These are phyloP conservation scores for Tillandsia leiboldiana DNA, from an alignment of 176 grass and related monocot genomes.

Conservation along the genomic window DNA sequence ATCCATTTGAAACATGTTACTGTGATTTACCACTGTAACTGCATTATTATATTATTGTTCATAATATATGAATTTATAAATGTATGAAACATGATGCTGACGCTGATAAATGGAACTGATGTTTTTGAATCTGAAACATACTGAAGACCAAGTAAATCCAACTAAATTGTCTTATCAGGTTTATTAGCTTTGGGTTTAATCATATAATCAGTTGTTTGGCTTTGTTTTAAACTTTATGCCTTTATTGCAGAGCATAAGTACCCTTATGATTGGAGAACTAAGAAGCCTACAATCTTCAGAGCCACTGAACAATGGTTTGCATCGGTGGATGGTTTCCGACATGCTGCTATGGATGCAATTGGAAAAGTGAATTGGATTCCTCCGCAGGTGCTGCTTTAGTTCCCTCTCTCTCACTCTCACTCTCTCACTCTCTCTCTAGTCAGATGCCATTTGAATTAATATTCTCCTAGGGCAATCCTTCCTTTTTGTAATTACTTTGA, in stretches of 20 bases:
- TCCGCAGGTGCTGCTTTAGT: conserved; percentile 46
- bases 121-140: too few species aligned
- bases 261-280: conserved; percentile 97
- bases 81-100: too few species aligned
- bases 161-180: too few species aligned
- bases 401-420: conserved; percentile 1
- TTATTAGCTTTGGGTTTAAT: too few species aligned
- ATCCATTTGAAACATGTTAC: too few species aligned
- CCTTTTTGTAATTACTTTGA: too few species aligned
- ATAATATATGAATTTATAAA: too few species aligned
- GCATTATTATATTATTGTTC: too few species aligned
- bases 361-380: conserved; percentile 76
- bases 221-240: conserved; percentile 12
- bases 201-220: background rate
- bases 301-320: conserved; percentile 99
- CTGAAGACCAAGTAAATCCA: too few species aligned
- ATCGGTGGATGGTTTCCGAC: conserved; percentile 88
- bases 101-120: too few species aligned
- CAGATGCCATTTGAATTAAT: background rate
- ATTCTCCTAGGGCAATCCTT: too few species aligned
- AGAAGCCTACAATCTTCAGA: conserved; percentile 96
- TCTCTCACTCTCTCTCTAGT: background rate
- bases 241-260: conserved; percentile 82
- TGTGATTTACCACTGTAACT: too few species aligned
- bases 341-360: conserved; percentile 95